Evolutionary conservation across 495 filamentous ascomycete species (phyloP), one percentile per base, ranked within the genome.

Genomic region (Hypomontagnella monticulosa): DNA sequence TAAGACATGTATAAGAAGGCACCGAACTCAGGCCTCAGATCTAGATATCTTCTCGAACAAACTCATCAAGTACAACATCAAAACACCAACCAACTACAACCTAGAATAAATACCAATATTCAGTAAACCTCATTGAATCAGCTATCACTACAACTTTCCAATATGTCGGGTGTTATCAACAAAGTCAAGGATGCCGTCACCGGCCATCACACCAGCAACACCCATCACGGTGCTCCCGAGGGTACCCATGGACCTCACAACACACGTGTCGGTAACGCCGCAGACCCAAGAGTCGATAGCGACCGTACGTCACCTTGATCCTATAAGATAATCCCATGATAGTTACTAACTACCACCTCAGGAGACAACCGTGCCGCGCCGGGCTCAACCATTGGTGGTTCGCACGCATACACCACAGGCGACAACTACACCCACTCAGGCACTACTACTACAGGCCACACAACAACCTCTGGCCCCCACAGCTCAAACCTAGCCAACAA

Each of bases 151-250:
- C 51, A 66, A 51, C 14, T 23, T 66, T 32, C 66, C 79, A 87
- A 67, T 69, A 91, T 91, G 89, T 89, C 87, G 19, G 74, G 79
- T 60, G 75, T 92, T 61, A 73, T 91, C 67, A 83, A 92, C 81
- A 93, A 92, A 70, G 81, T 91, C 76, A 92, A 91, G 79, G 85
- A 91, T 34, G 87, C 83, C 70, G 63, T 93, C 57, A 78, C 83
- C 53, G 67, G 76, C 74, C 71, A 80, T 53, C 36, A 57, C 51
- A 57, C 60, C 19, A 52, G 67, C 44, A 70, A 61, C 19, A 47
- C 50, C 8, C 62, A 67, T 42, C 55, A 60, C 10, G 62, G 68
- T 16, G 69, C 70, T 15, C 71, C 78, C 27, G 78, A 80, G 64
- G 78, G 80, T 15, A 75, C 76, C 18, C 73, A 78, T 56, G 82